Percentiles rank a stretch among this genome's conserved stretches.
These are phyloP conservation scores for Paracoccidioides brasiliensis DNA, from an alignment of 2,329 filamentous ascomycete genomes.

Conservation along the genomic window DNA sequence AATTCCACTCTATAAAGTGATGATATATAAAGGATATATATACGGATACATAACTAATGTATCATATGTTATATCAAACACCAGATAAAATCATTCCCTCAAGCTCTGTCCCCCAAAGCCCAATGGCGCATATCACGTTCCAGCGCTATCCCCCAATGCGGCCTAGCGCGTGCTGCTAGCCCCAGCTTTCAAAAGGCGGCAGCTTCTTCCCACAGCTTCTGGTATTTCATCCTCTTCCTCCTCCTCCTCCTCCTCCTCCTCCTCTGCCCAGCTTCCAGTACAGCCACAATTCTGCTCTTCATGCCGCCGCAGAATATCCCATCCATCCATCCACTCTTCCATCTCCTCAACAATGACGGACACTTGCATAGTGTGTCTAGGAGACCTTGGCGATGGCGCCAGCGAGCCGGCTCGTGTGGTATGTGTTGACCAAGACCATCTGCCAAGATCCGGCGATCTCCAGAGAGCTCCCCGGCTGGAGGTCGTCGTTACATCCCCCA, in stretches of 20 bases:
- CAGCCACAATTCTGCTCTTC: conserved; percentile 20
- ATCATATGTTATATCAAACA: too few species aligned
- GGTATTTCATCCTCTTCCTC: conserved; percentile 17
- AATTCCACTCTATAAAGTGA: too few species aligned
- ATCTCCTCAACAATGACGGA: conserved; percentile 43
- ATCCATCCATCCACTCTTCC: conserved; percentile 18
- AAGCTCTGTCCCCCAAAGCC: not conserved
- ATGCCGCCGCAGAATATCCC: conserved; percentile 25
- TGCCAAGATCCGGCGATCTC: conserved; percentile 16
- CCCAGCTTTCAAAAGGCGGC: conserved; percentile 30
- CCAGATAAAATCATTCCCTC: too few species aligned
- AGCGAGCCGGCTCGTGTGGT: conserved; percentile 35
- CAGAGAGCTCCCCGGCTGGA: conserved; percentile 14
- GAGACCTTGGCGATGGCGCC: conserved; percentile 50
- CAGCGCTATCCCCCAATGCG: conserved; percentile 3
- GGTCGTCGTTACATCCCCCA: conserved; percentile 7
- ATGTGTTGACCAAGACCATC: conserved; percentile 9
- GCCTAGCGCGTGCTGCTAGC: conserved; percentile 13
- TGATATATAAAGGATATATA: too few species aligned
- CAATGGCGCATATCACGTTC: conserved; percentile 25
- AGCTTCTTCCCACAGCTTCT: conserved; percentile 13
- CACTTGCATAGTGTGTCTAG: conserved; percentile 59
- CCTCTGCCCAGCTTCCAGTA: conserved; percentile 6
- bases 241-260: conserved; percentile 12
- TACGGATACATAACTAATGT: too few species aligned